These are phyloP conservation scores for Telopea speciosissima DNA, from an alignment of 177 flowering plant genomes.

Conservation along the genomic window DNA sequence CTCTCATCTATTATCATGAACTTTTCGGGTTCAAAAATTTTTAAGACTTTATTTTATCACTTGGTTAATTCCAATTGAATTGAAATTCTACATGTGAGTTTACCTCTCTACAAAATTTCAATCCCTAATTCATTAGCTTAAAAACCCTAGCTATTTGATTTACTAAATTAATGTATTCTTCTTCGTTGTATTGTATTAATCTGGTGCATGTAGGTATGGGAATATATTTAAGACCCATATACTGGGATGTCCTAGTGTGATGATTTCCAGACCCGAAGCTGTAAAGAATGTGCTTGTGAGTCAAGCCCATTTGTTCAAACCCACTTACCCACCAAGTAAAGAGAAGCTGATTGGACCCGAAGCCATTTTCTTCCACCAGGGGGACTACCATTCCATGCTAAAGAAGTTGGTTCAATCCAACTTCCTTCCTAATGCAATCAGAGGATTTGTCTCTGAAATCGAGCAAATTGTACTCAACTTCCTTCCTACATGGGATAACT, in stretches of 20 bases:
- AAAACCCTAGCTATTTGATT: too few relatives aligned
- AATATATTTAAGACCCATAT: slow-evolving; percentile 78
- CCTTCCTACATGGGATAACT: slow-evolving; percentile 43
- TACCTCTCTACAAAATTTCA: too few relatives aligned
- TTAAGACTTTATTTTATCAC: too few relatives aligned
- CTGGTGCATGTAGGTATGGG: slow-evolving; percentile 49
- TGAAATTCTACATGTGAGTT: too few relatives aligned
- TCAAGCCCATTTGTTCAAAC: slow-evolving; percentile 71
- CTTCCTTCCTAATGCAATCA: slow-evolving; percentile 55
- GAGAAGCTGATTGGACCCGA: slow-evolving; percentile 77
- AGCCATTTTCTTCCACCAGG: slow-evolving; percentile 88
- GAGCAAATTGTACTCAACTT: slow-evolving; percentile 43
- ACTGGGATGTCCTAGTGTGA: slow-evolving; percentile 89
- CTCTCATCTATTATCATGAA: too few relatives aligned
- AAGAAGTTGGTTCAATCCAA: slow-evolving; percentile 70
- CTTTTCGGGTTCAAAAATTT: too few relatives aligned
- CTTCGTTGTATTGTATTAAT: too few relatives aligned
- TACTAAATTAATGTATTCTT: too few relatives aligned
- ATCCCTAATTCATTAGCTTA: too few relatives aligned
- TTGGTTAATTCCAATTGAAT: too few relatives aligned
- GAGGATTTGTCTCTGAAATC: slow-evolving; percentile 40
- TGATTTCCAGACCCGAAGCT: slow-evolving; percentile 82
- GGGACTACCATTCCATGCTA: slow-evolving; percentile 63
- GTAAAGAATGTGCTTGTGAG: slow-evolving; percentile 64
- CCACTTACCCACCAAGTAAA: slow-evolving; percentile 83